These are phyloP conservation scores for Paecilomyces formosus DNA, from an alignment of 2,329 filamentous ascomycete species.

Conservation along the genomic window DNA sequence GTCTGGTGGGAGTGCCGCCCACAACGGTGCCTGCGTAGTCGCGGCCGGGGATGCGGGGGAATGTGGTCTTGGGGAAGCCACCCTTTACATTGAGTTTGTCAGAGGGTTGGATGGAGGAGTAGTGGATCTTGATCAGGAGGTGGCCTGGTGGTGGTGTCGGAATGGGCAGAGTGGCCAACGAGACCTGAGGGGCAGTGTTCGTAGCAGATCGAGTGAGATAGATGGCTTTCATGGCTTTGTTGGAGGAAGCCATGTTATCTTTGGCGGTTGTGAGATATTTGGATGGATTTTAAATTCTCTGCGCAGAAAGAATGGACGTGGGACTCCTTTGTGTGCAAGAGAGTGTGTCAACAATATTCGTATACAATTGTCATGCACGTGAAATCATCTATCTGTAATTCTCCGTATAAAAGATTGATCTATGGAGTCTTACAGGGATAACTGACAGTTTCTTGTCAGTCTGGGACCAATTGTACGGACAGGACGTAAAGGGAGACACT, in stretches of 20 bases:
- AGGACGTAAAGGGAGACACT: no score
- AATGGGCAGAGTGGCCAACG: conserved; percentile 2
- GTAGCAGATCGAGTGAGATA: neutral
- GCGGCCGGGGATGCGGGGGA: conserved; percentile 18
- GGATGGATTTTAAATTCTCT: neutral
- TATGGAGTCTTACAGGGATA: no score
- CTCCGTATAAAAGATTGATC: neutral
- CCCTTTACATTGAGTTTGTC: conserved; percentile 24
- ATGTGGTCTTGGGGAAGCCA: conserved; percentile 21
- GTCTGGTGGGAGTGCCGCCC: conserved; percentile 8
- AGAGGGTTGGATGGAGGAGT: conserved; percentile 20
- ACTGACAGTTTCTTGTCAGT: no score
- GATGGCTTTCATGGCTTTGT: neutral
- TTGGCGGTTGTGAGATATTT: neutral
- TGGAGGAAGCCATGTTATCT: neutral
- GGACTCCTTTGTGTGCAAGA: no score
- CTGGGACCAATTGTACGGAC: no score
- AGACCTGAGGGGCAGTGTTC: neutral
- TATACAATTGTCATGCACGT: neutral
- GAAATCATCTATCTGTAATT: neutral
- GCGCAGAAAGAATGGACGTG: neutral
- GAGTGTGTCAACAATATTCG: no score
- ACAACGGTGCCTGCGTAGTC: conserved; percentile 23
- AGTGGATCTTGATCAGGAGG: conserved; percentile 18
- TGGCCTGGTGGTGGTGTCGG: conserved; percentile 12